Base-by-base conservation (phyloP, 805 yeast genomes). In the Starmerella geochares region DNA sequence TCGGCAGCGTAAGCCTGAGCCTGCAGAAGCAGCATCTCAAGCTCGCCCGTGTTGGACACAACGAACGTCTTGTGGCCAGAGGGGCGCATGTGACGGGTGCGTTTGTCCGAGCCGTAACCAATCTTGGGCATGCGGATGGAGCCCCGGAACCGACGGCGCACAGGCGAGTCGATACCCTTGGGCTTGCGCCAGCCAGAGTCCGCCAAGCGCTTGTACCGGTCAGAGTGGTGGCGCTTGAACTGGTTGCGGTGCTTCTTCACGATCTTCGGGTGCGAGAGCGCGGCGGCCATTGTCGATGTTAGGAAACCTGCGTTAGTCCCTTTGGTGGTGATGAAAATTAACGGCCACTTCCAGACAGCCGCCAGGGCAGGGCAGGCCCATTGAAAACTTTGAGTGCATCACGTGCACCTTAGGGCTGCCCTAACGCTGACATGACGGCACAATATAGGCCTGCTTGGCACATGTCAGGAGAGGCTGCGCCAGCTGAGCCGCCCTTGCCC, bases 201-300 rank as follows among this genome's bases (percentile, higher is more conserved):
- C 69, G 86, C 77, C 66, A 92, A 96, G 78, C 99, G 88, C 81
- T 81, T 82, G 78, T 87, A 90, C 78, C 96, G 86, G 83, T 92
- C 99, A 75, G 96, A 87, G 81, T 92, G 98, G 76, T 90, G 97
- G 80, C 99, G 87, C 90, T 88, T 94, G 85, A 92, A 92, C 82
- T 83, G 84, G 81, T 86, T 86, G 71, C 87, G 72, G 86, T 88
- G 92, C 87, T 92, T 92, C 90, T 92, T 94, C 75, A 90, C 96
- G 77, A 92, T 92, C 90, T 86, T 88, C 78, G 97, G 96, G 81
- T 86, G 95, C 70, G 95, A 85, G 71, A 86, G 77, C 68, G 95
- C 79, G 77, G 95, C 86, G 79, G 97, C 95, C 97, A 92, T 83
- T 81, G 55, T 57, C 29, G 46, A 31, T 42, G 33, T 27, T 40